These are phyloP conservation scores for Penicillium sp. DNA, from an alignment of 2,329 filamentous ascomycete species.

Conservation along the genomic window DNA sequence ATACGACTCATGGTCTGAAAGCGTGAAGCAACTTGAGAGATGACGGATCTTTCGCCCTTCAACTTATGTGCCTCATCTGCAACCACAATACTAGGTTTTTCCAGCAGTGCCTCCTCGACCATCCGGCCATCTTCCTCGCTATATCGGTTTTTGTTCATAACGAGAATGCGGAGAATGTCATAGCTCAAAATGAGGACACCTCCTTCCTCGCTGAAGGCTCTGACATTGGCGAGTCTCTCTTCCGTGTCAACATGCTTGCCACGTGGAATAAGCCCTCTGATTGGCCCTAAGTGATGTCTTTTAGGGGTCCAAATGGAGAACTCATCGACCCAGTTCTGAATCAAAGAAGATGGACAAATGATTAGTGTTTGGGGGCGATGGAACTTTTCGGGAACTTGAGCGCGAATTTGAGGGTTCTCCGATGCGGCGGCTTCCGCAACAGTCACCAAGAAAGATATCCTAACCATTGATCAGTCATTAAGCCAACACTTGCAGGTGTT, in stretches of 20 bases:
- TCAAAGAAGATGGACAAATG: slow-evolving; percentile 66
- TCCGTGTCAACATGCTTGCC: slow-evolving; percentile 16
- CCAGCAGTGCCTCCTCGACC: slow-evolving; percentile 48
- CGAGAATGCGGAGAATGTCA: slow-evolving; percentile 53
- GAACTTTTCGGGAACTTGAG: slow-evolving; percentile 64
- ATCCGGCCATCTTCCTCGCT: slow-evolving; percentile 35
- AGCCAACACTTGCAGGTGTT: too few species aligned
- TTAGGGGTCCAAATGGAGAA: slow-evolving; percentile 62
- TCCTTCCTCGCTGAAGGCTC: slow-evolving; percentile 56
- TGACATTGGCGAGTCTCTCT: slow-evolving; percentile 12
- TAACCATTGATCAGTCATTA: slow-evolving; percentile 18
- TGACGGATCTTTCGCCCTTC: slow-evolving; percentile 57
- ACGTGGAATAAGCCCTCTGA: slow-evolving; percentile 51
- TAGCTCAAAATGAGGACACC: slow-evolving; percentile 77
- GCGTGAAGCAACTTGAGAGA: slow-evolving; percentile 50
- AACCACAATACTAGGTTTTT: slow-evolving; percentile 65
- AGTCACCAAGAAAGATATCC: slow-evolving; percentile 71
- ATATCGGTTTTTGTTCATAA: slow-evolving; percentile 30
- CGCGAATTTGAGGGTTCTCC: slow-evolving; percentile 48
- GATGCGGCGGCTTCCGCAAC: slow-evolving; percentile 63
- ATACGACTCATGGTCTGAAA: slow-evolving; percentile 68
- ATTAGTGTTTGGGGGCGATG: slow-evolving; percentile 61
- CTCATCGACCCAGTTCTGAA: slow-evolving; percentile 81
- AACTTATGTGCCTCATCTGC: slow-evolving; percentile 79
- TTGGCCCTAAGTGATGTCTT: slow-evolving; percentile 48